Conservation (phyloP, 2,329 filamentous ascomycete species). For the Rutstroemia sydowiana region DNA sequence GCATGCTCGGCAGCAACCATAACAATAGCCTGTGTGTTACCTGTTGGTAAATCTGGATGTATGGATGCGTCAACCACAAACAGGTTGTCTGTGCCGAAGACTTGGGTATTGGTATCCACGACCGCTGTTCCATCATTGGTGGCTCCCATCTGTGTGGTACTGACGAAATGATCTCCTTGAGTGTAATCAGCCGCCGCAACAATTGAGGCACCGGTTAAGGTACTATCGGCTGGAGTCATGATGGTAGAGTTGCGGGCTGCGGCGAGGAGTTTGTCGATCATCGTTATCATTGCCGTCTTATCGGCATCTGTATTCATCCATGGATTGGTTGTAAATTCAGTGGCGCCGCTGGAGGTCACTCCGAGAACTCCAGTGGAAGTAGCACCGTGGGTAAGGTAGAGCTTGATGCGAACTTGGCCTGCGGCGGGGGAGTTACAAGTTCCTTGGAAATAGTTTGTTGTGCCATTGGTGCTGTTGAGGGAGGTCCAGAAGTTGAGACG, state of each 20-base stretch:
- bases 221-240: constrained; percentile 26
- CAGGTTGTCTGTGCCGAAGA: constrained; percentile 60
- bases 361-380: constrained; percentile 39
- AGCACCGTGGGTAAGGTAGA: constrained; percentile 45
- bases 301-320: constrained; percentile 54
- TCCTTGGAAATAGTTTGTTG: constrained; percentile 8
- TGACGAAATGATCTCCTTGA: constrained; percentile 10
- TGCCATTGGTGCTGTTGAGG: constrained; percentile 2
- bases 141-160: constrained; percentile 34
- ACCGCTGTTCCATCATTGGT: constrained; percentile 51
- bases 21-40: constrained; percentile 59
- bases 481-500: constrained; percentile 8
- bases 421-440: constrained; percentile 2
- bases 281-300: constrained; percentile 42
- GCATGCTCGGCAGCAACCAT: constrained; percentile 60
- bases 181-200: neutral
- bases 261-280: constrained; percentile 43
- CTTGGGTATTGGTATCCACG: constrained; percentile 54
- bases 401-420: constrained; percentile 38
- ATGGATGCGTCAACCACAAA: constrained; percentile 62
- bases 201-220: neutral
- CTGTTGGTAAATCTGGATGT: constrained; percentile 60
- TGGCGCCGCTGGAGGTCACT: constrained; percentile 35
- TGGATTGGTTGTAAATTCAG: constrained; percentile 35
- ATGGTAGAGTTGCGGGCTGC: constrained; percentile 48